A percentile compares a stretch with the other conserved stretches of the same genome.
Evolutionary conservation across 805 yeast genomes (phyloP).

Genomic region (Scheffersomyces ergatensis): DNA sequence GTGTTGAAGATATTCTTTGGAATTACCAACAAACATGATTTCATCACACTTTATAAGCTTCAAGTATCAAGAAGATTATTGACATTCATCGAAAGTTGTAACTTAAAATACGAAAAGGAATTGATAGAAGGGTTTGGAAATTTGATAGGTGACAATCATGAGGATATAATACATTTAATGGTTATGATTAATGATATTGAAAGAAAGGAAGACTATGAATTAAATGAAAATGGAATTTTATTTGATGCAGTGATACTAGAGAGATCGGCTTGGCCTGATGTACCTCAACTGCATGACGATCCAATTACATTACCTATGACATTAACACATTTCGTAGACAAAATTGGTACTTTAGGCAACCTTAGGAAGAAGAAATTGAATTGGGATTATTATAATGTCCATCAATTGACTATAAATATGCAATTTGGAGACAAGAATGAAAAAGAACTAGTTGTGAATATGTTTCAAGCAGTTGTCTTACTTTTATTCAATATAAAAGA

Average conservation of each 20-base stretch:
- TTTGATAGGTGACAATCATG: slow-evolving; percentile 31
- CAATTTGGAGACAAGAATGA: slow-evolving; percentile 24
- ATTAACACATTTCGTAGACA: slow-evolving; percentile 7
- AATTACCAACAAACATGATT: slow-evolving; percentile 31
- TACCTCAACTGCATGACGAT: slow-evolving; percentile 21
- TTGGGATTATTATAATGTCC: slow-evolving; percentile 42
- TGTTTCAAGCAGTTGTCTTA: slow-evolving; percentile 44
- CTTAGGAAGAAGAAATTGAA: slow-evolving; percentile 24
- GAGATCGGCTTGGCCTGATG: slow-evolving; percentile 39
- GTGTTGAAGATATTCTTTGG: slow-evolving; percentile 28
- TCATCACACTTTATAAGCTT: slow-evolving; percentile 26
- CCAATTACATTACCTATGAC: slow-evolving; percentile 21
- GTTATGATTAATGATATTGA: slow-evolving; percentile 35
- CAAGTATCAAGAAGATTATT: slow-evolving; percentile 38
- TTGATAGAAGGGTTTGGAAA: slow-evolving; percentile 21
- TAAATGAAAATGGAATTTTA: slow-evolving; percentile 9
- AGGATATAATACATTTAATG: slow-evolving; percentile 19
- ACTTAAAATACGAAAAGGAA: slow-evolving; percentile 17
- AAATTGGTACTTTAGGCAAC: slow-evolving; percentile 18
- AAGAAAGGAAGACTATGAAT: slow-evolving; percentile 15
- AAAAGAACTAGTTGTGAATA: slow-evolving; percentile 35
- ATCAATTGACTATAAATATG: slow-evolving; percentile 33
- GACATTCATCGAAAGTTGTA: slow-evolving; percentile 16
- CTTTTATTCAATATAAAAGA: slow-evolving; percentile 33
- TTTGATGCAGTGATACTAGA: slow-evolving; percentile 33